A percentile compares a stretch with the other conserved stretches of the same genome.
These are phyloP conservation scores for Aegilops sharonensis DNA, from an alignment of 176 grass and related monocot genomes.

Conservation along the genomic window DNA sequence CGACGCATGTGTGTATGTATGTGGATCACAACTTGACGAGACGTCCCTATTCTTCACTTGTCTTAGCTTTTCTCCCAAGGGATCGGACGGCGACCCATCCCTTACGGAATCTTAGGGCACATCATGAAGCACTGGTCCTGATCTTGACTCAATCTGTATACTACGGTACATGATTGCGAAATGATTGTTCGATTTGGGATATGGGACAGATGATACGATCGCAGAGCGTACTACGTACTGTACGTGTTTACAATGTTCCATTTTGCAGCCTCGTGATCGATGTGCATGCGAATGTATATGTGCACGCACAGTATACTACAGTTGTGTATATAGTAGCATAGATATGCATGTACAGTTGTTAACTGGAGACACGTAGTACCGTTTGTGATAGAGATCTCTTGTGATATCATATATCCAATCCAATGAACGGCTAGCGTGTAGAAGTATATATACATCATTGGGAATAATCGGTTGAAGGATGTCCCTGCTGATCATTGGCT, in stretches of 20 bases:
- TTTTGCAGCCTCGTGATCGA: neutral
- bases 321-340: neutral
- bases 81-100: neutral
- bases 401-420: neutral
- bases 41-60: neutral
- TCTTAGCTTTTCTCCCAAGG: neutral
- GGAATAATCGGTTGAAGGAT: no score
- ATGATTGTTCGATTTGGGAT: no score
- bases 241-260: neutral
- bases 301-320: neutral
- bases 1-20: neutral
- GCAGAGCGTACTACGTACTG: no score
- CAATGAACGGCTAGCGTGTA: neutral
- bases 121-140: conserved; percentile 15
- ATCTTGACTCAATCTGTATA: conserved; percentile 6
- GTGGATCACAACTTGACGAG: neutral
- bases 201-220: no score
- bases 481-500: neutral
- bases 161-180: neutral
- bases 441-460: neutral
- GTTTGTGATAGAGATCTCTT: neutral
- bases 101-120: conserved; percentile 23
- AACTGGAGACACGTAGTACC: neutral
- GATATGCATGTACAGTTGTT: neutral
- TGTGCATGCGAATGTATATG: neutral